Evolutionary conservation across 495 filamentous ascomycete genomes (phyloP).

Genomic region (Xylaria intraflava): DNA sequence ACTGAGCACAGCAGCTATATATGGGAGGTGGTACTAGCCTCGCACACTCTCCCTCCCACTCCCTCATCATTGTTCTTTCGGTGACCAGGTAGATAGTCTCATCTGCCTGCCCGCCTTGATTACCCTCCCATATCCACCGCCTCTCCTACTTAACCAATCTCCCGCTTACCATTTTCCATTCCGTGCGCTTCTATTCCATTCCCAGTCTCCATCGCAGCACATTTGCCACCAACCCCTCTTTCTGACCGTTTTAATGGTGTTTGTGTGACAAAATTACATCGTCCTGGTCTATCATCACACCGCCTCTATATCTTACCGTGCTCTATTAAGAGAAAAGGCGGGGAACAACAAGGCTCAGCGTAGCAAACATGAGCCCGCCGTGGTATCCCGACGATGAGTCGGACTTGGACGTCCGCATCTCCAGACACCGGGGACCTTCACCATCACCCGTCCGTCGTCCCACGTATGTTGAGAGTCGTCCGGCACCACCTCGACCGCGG

Average conservation of each 20-base stretch:
- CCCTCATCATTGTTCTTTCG: too few species aligned
- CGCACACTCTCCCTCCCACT: too few species aligned
- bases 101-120: conserved; percentile 1
- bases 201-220: background rate
- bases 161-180: background rate
- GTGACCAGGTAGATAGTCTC: too few species aligned
- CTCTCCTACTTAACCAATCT: background rate
- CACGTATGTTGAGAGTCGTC: conserved; percentile 36
- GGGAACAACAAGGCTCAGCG: too few species aligned
- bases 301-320: background rate
- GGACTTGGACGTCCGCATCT: conserved; percentile 41
- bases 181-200: background rate
- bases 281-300: background rate
- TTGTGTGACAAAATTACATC: background rate
- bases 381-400: conserved; percentile 31
- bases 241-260: background rate
- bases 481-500: conserved; percentile 23
- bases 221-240: background rate
- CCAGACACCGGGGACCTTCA: conserved; percentile 18
- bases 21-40: too few species aligned
- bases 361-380: conserved; percentile 3
- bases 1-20: background rate
- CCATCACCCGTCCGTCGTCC: conserved; percentile 27
- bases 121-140: background rate
- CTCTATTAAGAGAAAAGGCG: background rate